phyloP scores from a whole-genome alignment of 805 yeast genomes.

The Wickerhamomyces strasburgensis region DNA sequence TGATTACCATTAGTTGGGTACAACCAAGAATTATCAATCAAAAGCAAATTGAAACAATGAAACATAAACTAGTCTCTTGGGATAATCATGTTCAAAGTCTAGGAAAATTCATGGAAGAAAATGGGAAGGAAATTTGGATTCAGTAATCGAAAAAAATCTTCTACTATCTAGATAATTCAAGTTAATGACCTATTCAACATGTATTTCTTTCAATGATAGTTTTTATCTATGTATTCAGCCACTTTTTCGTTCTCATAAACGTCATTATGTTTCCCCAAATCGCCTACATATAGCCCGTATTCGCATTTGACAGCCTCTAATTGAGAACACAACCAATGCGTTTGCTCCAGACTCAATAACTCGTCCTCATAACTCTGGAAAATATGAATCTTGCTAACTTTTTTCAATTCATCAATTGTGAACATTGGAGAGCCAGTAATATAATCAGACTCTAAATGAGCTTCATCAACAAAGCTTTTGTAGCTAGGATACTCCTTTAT shows the following conservation, averaged over 20 bases:
- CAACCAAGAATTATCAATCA: conserved; percentile 90
- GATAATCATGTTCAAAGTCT: conserved; percentile 64
- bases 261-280: conserved; percentile 62
- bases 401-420: conserved; percentile 3
- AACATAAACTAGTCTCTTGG: conserved; percentile 72
- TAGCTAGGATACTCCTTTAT: conserved; percentile 60
- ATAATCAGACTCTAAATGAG: conserved; percentile 36
- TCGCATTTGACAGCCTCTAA: conserved; percentile 23
- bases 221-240: conserved; percentile 27
- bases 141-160: conserved; percentile 19
- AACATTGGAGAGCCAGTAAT: conserved; percentile 11
- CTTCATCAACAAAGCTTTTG: conserved; percentile 49
- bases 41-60: conserved; percentile 75
- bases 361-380: conserved; percentile 68
- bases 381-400: conserved; percentile 29
- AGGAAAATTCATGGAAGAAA: conserved; percentile 51
- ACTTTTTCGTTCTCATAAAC: conserved; percentile 45
- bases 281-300: conserved; percentile 26
- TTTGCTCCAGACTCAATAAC: conserved; percentile 49
- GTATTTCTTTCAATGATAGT: conserved; percentile 5
- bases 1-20: conserved; percentile 85
- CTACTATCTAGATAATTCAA: no score
- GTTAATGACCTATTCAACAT: no score
- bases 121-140: conserved; percentile 66
- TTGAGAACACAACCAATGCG: conserved; percentile 33